phyloP scores from a whole-genome alignment of 176 grass and related monocot species.

The Poa pratensis region DNA sequence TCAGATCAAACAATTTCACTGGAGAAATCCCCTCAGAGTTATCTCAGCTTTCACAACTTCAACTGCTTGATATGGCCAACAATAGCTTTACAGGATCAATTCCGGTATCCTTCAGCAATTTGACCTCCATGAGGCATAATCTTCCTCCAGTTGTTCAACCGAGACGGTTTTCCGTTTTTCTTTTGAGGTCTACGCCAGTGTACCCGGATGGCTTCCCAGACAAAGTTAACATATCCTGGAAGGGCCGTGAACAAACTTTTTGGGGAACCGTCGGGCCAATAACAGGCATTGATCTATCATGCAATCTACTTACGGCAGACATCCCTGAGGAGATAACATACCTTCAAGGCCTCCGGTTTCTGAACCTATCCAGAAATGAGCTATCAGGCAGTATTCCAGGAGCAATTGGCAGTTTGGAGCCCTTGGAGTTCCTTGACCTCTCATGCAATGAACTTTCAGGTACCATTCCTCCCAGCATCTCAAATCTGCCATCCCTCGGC shows the following conservation, averaged over 20 bases:
- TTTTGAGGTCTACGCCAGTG: not conserved
- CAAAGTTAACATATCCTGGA: not conserved
- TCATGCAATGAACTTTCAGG: not conserved
- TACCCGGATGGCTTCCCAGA: too few species aligned
- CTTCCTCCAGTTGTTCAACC: not conserved
- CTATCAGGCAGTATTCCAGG: not conserved
- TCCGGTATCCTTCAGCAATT: not conserved
- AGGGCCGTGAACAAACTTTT: not conserved
- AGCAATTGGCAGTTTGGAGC: not conserved
- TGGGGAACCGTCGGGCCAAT: not conserved
- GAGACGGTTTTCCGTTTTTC: not conserved
- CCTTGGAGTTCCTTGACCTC: not conserved
- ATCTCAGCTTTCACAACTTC: not conserved
- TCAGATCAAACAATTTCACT: too few species aligned
- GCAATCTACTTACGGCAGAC: not conserved
- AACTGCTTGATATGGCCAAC: slow-evolving; percentile 1
- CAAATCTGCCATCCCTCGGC: not conserved
- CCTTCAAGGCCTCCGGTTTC: not conserved
- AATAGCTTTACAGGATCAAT: not conserved
- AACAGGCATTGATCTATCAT: not conserved
- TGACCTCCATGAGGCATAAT: not conserved
- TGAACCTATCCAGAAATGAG: not conserved
- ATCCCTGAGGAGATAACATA: not conserved
- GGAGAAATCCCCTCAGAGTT: too few species aligned
- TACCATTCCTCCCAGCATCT: not conserved